Evolutionary conservation across 1,139 yeast genomes (phyloP), one percentile per base, ranked within the genome.

Genomic region (Hemisphaericaspora subhashii): DNA sequence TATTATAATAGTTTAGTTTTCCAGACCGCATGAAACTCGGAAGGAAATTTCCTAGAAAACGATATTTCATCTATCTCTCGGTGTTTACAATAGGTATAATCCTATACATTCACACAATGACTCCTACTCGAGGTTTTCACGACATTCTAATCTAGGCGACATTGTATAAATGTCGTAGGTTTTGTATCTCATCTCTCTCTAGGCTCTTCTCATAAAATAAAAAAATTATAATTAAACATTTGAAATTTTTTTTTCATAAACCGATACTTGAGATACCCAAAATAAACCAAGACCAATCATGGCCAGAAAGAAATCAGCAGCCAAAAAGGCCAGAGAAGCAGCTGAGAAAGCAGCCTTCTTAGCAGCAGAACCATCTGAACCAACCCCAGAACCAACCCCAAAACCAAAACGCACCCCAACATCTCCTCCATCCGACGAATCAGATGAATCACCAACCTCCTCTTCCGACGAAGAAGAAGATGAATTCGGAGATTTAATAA

Each of bases 271-370:
- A 7, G 10, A n/a, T n/a, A n/a, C n/a, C 9, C 15, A 14, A 26
- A 5, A 12, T 5, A 14, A 6, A 12, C 6, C 5, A 14, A n/a
- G n/a, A 8, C 9, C 18, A 24, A 33, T n/a, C 16, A 87, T 87
- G 96, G 86, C 95, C 33, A 82, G 96, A 78, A 87, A 87, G 82
- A 87, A 87, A 75, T 84, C 95, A 18, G 92, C 94, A 31, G 74
- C 92, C 42, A 86, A 83, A 56, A 84, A 70, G 60, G 94, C 92
- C 26, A 74, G 68, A 57, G 87, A 81, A 53, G 76, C 71, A 9
- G 68, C 62, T 14, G 55, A 43, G n/a, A 36, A 34, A 15, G 24
- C 28, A 6, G 28, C 30, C n/a, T n/a, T n/a, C n/a, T n/a, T n/a
- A 21, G 26, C 20, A 11, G 38, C 18, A 18, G 27, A 13, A 10